Evolutionary conservation across 768 basidiomycete genomes (phyloP), one percentile per base, ranked within the genome.

Genomic region (Tulasnella calospora): DNA sequence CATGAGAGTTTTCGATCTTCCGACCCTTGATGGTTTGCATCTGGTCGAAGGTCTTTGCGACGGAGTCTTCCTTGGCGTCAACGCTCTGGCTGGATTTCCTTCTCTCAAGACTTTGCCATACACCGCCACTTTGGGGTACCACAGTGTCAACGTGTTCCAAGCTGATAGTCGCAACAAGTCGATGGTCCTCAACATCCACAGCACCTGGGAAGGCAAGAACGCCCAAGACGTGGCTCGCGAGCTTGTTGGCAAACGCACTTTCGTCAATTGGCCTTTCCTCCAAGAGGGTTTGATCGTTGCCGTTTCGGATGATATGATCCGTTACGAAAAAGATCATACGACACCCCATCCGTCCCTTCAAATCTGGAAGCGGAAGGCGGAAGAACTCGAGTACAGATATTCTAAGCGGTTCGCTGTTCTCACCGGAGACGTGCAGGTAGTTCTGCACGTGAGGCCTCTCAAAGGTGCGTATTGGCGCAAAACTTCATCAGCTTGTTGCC

Each of bases 1-100:
- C 78, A 92, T 90, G 89, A 91, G 93, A 80, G 86, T 92, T 0
- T 99, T 94, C 86, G 89, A 96, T 81, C 88, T 99, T 12, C 98
- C 98, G 0, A 95, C 92, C 0, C 87, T 99, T 44, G 86, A 87
- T 80, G 96, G 95, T 2, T 88, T 98, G 21, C 92, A 95, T 81
- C 89, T 98, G 57, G 88, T 96, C 47, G 89, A 92, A 57, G 97
- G 97, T 6, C 89, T 99, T 0, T 90, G 93, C 79, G 92, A 96
- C 36, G 96, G 97, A 23, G 96, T 95, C 13, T 89, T 90, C 77
- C 90, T 96, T 13, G 97, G 97, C 73, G 88, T 89, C 7, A 88
- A 91, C 46, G 94, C 96, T 8, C 87, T 99, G 8, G 95, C 98
- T 0, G 98, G 98, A 13, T 99, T 99, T 89, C 97, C 98, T 0